phyloP scores from a whole-genome alignment of 2,329 filamentous ascomycete genomes.

The Canariomyces notabilis region DNA sequence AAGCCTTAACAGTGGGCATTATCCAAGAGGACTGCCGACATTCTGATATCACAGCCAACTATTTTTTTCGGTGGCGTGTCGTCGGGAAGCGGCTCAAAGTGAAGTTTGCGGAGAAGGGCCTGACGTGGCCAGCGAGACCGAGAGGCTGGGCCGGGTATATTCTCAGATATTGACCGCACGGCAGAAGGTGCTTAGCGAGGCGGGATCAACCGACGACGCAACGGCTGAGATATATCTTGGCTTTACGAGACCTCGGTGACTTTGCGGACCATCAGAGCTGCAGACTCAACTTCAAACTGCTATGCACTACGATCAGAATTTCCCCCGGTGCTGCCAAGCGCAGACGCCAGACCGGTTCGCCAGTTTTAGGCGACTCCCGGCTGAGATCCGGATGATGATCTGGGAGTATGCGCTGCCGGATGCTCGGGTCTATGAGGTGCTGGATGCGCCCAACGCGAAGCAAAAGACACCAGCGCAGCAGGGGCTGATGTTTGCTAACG shows the following conservation, averaged over 20 bases:
- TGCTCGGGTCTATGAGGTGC: constrained; percentile 41
- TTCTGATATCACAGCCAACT: constrained; percentile 21
- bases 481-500: constrained; percentile 44
- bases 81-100: constrained; percentile 23
- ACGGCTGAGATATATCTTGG: constrained; percentile 15
- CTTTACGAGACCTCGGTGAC: background rate
- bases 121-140: constrained; percentile 23
- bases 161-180: constrained; percentile 18
- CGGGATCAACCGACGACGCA: constrained; percentile 5
- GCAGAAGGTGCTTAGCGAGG: constrained; percentile 14
- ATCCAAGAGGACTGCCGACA: constrained; percentile 17
- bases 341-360: constrained; percentile 24
- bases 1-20: constrained; percentile 8
- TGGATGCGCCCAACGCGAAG: constrained; percentile 40
- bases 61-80: constrained; percentile 24
- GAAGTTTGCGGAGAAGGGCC: constrained; percentile 20
- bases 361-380: constrained; percentile 34
- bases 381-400: constrained; percentile 42
- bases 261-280: background rate
- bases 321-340: constrained; percentile 15
- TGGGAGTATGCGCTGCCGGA: constrained; percentile 43
- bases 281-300: background rate
- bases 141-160: constrained; percentile 27
- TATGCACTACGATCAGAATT: constrained; percentile 25
- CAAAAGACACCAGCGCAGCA: constrained; percentile 36